Conservation (phyloP, 2,329 filamentous ascomycete genomes). For the Metarhizium humberi region DNA sequence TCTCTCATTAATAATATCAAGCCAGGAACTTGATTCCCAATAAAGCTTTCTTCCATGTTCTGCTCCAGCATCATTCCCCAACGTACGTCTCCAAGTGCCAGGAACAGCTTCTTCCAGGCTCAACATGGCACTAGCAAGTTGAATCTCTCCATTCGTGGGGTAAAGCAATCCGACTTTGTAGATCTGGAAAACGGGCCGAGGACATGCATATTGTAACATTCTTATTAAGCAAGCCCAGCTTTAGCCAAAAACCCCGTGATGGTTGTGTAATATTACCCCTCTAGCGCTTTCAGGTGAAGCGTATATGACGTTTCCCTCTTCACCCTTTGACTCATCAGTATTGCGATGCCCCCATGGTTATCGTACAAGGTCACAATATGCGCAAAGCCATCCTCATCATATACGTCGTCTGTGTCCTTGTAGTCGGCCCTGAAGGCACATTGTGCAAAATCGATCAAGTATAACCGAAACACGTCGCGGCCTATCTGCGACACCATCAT, state of each 20-base stretch:
- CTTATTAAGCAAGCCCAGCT: too few relatives aligned
- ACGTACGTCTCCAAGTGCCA: too few relatives aligned
- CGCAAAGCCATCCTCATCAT: conserved; percentile 4
- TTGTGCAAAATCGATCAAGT: conserved; percentile 8
- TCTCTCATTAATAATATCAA: too few relatives aligned
- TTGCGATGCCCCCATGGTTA: conserved; percentile 1
- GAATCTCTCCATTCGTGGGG: too few relatives aligned
- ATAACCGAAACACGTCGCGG: conserved; percentile 1
- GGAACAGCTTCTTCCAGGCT: too few relatives aligned
- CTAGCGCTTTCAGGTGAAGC: not conserved
- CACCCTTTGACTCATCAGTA: conserved; percentile 1
- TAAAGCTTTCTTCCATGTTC: too few relatives aligned
- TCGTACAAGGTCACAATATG: conserved; percentile 2
- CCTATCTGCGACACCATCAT: conserved; percentile 3
- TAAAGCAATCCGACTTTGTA: too few relatives aligned
- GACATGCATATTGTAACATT: too few relatives aligned
- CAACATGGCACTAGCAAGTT: too few relatives aligned
- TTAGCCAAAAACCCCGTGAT: not conserved
- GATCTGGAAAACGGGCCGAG: too few relatives aligned
- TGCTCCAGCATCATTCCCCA: too few relatives aligned
- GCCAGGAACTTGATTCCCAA: too few relatives aligned
- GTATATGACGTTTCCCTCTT: not conserved
- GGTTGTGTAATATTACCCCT: not conserved
- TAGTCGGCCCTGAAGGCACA: conserved; percentile 6
- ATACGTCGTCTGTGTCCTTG: conserved; percentile 5